A percentile compares a stretch with the other conserved stretches of the same genome.
Conservation (phyloP, 257 asterid genomes). For the Solanum ahanhuiri region DNA sequence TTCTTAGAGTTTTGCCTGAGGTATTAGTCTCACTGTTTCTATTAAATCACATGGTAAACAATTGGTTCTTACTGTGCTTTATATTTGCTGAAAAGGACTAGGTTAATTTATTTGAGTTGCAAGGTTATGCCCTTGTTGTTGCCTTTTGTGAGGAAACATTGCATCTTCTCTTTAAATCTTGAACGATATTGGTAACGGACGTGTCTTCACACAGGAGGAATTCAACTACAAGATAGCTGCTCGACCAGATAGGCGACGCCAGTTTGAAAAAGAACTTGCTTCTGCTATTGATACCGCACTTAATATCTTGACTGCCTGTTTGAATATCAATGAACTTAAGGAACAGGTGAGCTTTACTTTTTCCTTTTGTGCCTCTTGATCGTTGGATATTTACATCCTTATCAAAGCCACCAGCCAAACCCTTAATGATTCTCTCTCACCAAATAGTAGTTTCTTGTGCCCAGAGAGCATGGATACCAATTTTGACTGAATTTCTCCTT, state of each 20-base stretch:
- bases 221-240: slow-evolving; percentile 93
- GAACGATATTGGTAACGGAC: not conserved
- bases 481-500: not conserved
- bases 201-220: slow-evolving; percentile 54
- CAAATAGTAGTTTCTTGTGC: not conserved
- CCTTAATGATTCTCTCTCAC: not conserved
- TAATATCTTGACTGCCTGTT: slow-evolving; percentile 78
- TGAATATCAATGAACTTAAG: slow-evolving; percentile 57
- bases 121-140: not conserved
- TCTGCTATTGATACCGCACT: slow-evolving; percentile 73
- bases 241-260: slow-evolving; percentile 97
- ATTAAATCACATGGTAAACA: not conserved
- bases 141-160: not conserved
- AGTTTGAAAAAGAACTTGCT: slow-evolving; percentile 78
- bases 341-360: slow-evolving; percentile 61
- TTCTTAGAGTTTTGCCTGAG: slow-evolving; percentile 95
- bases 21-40: slow-evolving; percentile 24
- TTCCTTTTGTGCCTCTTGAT: not conserved
- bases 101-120: not conserved
- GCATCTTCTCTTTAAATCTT: not conserved
- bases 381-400: not conserved
- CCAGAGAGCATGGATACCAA: not conserved
- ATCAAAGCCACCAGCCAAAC: not conserved
- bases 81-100: not conserved
- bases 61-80: not conserved